Evolutionary conservation across 345 rosid species (phyloP).

Genomic region (Aethionema arabicum): DNA sequence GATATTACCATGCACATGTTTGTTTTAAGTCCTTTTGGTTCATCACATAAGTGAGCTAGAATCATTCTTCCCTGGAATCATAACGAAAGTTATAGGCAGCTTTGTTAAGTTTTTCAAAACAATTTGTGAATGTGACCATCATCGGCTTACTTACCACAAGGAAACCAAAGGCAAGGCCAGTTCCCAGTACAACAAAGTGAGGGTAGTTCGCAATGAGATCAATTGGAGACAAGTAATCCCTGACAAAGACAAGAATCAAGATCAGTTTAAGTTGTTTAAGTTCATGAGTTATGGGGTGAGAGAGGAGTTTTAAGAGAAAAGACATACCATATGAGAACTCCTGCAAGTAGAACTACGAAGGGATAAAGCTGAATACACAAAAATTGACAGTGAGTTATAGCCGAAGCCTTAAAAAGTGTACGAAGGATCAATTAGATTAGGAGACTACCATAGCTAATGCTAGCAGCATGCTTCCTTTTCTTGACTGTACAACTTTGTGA

Average conservation of each 20-base stretch:
- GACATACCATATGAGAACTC: constrained; percentile 77
- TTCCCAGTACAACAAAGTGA: constrained; percentile 83
- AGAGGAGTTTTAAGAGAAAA: neutral
- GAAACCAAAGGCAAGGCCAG: constrained; percentile 99
- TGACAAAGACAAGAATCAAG: constrained; percentile 14
- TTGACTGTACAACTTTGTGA: constrained; percentile 71
- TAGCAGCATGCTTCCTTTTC: constrained; percentile 82
- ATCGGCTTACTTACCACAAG: constrained; percentile 70
- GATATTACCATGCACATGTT: constrained; percentile 92
- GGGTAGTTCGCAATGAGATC: constrained; percentile 79
- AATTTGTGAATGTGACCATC: too few species aligned
- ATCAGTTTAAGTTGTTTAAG: neutral
- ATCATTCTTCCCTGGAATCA: constrained; percentile 89
- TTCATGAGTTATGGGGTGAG: too few species aligned
- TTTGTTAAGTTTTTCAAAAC: neutral
- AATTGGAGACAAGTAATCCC: constrained; percentile 59
- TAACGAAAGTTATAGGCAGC: constrained; percentile 3
- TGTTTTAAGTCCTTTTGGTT: constrained; percentile 96
- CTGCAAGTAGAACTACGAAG: constrained; percentile 65
- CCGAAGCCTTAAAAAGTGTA: neutral
- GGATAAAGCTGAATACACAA: constrained; percentile 71
- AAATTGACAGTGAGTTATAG: constrained; percentile 24
- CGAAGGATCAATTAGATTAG: constrained; percentile 3
- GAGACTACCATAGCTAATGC: constrained; percentile 88
- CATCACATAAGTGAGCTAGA: constrained; percentile 97